Evolutionary conservation across 805 yeast species (phyloP), one percentile per base, ranked within the genome.

Genomic region (Nakazawaea siamensis): DNA sequence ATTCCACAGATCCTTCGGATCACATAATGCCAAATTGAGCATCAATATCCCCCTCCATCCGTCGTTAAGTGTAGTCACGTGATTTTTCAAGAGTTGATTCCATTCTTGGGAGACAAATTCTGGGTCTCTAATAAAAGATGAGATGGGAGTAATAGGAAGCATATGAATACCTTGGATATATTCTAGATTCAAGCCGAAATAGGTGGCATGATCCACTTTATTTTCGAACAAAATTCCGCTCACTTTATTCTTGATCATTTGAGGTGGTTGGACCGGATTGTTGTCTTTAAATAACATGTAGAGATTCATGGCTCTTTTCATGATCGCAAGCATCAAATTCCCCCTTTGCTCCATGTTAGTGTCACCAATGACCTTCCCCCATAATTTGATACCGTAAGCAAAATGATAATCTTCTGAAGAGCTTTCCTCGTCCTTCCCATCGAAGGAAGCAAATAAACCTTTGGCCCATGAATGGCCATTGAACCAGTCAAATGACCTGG

Each of bases 31-130:
- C 29, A 70, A 62, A 53, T 88, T 84, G 37, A 85, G 63, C 69
- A 80, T 74, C 40, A 87, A 62, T 4, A 80, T 65, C 14, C 88
- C 87, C 45, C 67, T 76, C 90, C 90, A 80, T 0, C 88, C 88
- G 51, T 70, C 80, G 6, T 68, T 68, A n/a, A 80, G 69, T 29
- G 54, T 52, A 30, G 62, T 63, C 11, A 75, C 66, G 23, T 73
- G 67, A 1, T 52, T 41, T 6, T 54, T 52, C 37, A 80, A 57
- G 34, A 68, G 68, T 38, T 68, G 66, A 14, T 70, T 65, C 85
- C 85, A 81, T 53, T 81, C 88, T 49, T 80, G 73, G 46, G 58
- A 50, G 3, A 73, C 81, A 58, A 75, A 80, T 2, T 55, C 55
- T 4, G 73, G 68, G 3, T 64, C 58, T 48, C 87, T 60, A 12